Percentiles rank a stretch among this genome's conserved stretches.
Evolutionary conservation across 805 yeast species (phyloP).

Genomic region (Suhomyces vadensis): DNA sequence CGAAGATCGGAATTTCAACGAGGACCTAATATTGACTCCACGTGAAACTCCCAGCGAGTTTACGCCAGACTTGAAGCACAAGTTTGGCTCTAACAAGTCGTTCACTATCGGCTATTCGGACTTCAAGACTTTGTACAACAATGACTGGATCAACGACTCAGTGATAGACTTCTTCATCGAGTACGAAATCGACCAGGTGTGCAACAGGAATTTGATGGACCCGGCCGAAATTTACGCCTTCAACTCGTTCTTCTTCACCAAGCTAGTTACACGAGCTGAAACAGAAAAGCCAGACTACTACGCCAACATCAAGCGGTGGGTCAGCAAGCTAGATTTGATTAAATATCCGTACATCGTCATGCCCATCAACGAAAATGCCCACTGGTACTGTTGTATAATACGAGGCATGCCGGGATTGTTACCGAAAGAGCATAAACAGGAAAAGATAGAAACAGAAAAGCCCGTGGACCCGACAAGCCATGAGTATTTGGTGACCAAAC

Average conservation of each 20-base stretch:
- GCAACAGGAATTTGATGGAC: slow-evolving; percentile 24
- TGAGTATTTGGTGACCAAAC: neutral
- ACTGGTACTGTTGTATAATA: slow-evolving; percentile 86
- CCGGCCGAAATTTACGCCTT: slow-evolving; percentile 54
- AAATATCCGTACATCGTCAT: slow-evolving; percentile 61
- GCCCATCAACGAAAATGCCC: slow-evolving; percentile 79
- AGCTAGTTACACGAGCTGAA: slow-evolving; percentile 42
- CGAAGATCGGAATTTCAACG: neutral
- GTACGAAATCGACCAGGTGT: slow-evolving; percentile 47
- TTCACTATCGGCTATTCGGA: slow-evolving; percentile 68
- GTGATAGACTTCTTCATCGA: slow-evolving; percentile 82
- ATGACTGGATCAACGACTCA: slow-evolving; percentile 88
- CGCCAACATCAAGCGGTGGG: slow-evolving; percentile 74
- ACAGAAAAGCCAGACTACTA: slow-evolving; percentile 44
- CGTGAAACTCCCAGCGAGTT: slow-evolving; percentile 42
- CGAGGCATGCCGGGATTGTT: slow-evolving; percentile 49
- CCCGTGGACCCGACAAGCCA: neutral
- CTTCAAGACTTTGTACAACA: slow-evolving; percentile 73
- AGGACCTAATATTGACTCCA: slow-evolving; percentile 4
- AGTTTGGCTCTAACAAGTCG: slow-evolving; percentile 53
- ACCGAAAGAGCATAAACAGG: slow-evolving; percentile 4
- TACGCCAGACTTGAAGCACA: slow-evolving; percentile 47
- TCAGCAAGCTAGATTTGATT: slow-evolving; percentile 61
- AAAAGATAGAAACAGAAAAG: neutral
- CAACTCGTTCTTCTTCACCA: slow-evolving; percentile 82